Conservation (phyloP, 768 basidiomycete genomes). For the Lentinus tigrinus region DNA sequence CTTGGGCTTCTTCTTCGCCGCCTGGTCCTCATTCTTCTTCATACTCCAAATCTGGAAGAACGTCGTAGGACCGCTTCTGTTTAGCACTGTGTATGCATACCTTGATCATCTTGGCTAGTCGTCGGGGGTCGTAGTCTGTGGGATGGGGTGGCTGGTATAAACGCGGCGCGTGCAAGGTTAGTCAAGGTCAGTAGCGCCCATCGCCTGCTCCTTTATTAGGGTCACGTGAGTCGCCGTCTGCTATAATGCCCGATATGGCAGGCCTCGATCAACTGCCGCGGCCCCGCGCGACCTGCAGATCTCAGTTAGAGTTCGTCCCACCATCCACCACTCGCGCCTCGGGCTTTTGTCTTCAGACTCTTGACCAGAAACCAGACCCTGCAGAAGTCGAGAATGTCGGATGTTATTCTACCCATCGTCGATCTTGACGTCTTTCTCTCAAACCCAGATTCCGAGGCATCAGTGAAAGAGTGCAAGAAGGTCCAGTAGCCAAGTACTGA, state of each 20-base stretch:
- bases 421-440: constrained; percentile 73
- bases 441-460: constrained; percentile 43
- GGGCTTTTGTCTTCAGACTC: not conserved
- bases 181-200: constrained; percentile 11
- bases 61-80: not conserved
- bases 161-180: constrained; percentile 15
- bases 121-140: not conserved
- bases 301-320: not conserved
- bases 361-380: not conserved
- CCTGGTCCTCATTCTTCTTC: constrained; percentile 99
- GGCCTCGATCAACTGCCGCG: not conserved
- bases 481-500: too few species aligned
- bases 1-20: constrained; percentile 97
- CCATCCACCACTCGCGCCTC: not conserved
- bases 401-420: constrained; percentile 65
- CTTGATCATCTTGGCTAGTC: constrained; percentile 18
- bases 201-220: not conserved
- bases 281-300: too few species aligned
- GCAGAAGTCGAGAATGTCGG: constrained; percentile 27
- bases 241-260: constrained; percentile 1
- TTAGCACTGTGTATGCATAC: not conserved
- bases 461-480: constrained; percentile 64
- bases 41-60: constrained; percentile 89
- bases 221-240: constrained; percentile 3
- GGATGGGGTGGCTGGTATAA: not conserved